These are phyloP conservation scores for Withania somnifera DNA, from an alignment of 305 asterid species.

Conservation along the genomic window DNA sequence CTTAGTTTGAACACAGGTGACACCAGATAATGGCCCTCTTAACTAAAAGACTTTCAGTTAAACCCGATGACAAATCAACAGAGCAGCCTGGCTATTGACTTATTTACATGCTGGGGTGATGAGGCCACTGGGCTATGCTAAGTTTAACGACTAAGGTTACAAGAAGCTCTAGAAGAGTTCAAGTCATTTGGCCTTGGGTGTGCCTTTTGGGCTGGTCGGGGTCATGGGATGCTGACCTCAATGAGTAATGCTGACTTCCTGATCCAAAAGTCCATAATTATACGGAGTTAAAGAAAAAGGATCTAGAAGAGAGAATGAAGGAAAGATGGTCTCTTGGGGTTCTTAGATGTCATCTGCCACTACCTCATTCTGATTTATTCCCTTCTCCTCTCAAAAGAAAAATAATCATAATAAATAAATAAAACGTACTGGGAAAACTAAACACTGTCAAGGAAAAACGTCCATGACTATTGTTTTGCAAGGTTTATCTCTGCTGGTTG, in stretches of 20 bases:
- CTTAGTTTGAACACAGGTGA: neutral
- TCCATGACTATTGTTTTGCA: neutral
- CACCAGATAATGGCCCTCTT: neutral
- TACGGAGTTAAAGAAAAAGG: neutral
- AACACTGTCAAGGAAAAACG: neutral
- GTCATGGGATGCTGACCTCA: neutral
- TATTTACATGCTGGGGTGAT: neutral
- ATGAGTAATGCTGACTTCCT: neutral
- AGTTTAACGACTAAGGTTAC: neutral
- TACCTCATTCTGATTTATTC: neutral
- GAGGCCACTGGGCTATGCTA: neutral
- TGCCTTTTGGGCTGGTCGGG: neutral
- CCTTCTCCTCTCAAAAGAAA: neutral
- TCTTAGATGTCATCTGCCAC: neutral
- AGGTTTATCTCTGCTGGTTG: neutral
- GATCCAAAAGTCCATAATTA: neutral
- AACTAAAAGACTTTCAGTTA: neutral
- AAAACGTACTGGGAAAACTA: neutral
- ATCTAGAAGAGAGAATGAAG: neutral
- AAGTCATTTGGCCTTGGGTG: neutral
- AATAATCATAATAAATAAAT: neutral
- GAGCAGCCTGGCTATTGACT: neutral
- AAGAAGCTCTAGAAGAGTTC: neutral
- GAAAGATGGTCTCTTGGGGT: neutral
- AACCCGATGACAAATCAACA: neutral